These are phyloP conservation scores for Actinidia chinensis DNA, from an alignment of 179 eudicot species.

Conservation along the genomic window DNA sequence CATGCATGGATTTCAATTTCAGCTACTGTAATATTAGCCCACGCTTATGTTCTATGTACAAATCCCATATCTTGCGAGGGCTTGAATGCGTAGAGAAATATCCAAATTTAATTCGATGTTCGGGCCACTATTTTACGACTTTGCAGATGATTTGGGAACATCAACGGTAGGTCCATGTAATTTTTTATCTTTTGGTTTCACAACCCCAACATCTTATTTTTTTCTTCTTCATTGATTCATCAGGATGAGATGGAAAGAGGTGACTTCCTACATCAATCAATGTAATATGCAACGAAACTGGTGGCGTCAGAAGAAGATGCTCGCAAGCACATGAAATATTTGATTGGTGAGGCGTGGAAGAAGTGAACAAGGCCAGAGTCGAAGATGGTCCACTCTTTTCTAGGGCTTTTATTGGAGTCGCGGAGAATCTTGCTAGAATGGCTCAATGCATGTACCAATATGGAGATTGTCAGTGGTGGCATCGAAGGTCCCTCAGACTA, in stretches of 20 bases:
- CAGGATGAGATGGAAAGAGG: conserved; percentile 39
- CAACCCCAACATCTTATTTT: too few species aligned
- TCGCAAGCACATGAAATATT: conserved; percentile 22
- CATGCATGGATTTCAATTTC: too few species aligned
- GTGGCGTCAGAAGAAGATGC: conserved; percentile 34
- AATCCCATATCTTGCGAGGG: conserved; percentile 21
- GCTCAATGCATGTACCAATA: conserved; percentile 7
- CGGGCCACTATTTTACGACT: conserved; percentile 21
- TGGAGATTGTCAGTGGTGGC: conserved; percentile 11
- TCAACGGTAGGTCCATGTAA: conserved; percentile 22
- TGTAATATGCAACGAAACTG: conserved; percentile 50
- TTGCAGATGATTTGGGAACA: conserved; percentile 34
- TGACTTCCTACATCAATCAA: conserved; percentile 38
- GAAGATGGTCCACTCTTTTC: neutral
- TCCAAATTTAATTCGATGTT: conserved; percentile 6
- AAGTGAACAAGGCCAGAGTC: conserved; percentile 26
- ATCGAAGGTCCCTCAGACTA: neutral
- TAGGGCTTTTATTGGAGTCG: neutral
- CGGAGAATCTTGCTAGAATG: neutral
- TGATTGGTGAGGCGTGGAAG: conserved; percentile 43
- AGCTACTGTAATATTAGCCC: neutral
- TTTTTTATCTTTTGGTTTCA: neutral
- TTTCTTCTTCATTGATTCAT: neutral
- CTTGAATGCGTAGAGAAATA: conserved; percentile 9
- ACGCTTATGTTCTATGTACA: conserved; percentile 19